These are phyloP conservation scores for Pugionium cornutum DNA, from an alignment of 345 rosid species.

Conservation along the genomic window DNA sequence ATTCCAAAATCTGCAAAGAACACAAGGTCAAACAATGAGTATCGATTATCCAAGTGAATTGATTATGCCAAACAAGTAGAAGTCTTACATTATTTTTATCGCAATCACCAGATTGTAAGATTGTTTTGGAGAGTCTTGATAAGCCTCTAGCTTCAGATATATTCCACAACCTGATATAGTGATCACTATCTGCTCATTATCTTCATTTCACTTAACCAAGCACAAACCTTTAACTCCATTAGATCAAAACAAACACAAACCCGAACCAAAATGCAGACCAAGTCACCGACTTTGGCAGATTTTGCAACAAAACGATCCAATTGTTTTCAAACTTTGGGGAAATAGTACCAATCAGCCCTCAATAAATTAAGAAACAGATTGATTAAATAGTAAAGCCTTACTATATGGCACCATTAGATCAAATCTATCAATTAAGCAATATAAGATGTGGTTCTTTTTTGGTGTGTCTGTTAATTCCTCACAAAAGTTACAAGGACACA, in stretches of 20 bases:
- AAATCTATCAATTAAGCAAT: constrained; percentile 5
- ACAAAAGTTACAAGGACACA: constrained; percentile 19
- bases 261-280: constrained; percentile 13
- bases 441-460: not conserved
- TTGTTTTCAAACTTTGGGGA: not conserved
- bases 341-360: not conserved
- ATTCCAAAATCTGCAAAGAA: constrained; percentile 41
- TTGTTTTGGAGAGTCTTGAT: constrained; percentile 27
- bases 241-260: constrained; percentile 1
- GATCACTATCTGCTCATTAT: not conserved
- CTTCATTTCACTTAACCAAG: not conserved
- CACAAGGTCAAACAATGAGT: constrained; percentile 10
- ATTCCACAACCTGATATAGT: constrained; percentile 47
- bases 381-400: not conserved
- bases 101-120: constrained; percentile 10
- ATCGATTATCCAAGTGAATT: not conserved
- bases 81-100: constrained; percentile 10
- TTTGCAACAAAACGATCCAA: not conserved
- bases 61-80: not conserved
- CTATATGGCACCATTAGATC: constrained; percentile 7
- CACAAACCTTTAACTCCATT: no score
- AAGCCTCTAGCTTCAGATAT: constrained; percentile 40
- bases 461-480: not conserved
- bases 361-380: not conserved
- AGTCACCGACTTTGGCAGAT: not conserved